phyloP scores from a whole-genome alignment of 805 yeast genomes.

The Kuraishia piskuri region DNA sequence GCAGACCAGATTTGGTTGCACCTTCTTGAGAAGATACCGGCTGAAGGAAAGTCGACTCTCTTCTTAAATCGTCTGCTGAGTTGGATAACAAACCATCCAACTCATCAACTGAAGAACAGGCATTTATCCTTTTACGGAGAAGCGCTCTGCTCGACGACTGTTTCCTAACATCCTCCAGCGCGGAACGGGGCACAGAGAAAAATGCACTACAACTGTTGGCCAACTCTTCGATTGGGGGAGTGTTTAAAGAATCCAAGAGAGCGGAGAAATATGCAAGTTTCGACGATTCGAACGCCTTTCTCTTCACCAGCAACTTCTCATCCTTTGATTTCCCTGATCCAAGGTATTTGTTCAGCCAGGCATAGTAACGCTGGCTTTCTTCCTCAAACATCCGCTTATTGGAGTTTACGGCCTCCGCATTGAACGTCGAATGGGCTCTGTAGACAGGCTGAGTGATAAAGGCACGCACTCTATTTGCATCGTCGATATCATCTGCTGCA shows the following conservation, averaged over 20 bases:
- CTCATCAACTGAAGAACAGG: not conserved
- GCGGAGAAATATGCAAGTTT: constrained; percentile 21
- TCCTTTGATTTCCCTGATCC: constrained; percentile 24
- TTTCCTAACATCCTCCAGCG: not conserved
- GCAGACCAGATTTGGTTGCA: constrained; percentile 31
- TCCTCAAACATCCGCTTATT: constrained; percentile 23
- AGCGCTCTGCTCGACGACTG: not conserved
- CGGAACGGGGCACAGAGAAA: not conserved
- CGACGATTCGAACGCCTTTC: constrained; percentile 20
- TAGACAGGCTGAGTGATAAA: constrained; percentile 10
- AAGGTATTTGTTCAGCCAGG: constrained; percentile 24
- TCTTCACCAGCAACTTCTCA: constrained; percentile 22
- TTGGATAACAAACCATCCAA: not conserved
- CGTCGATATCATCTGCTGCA: constrained; percentile 6
- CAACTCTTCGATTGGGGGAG: not conserved
- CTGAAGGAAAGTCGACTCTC: not conserved
- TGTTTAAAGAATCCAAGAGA: constrained; percentile 13
- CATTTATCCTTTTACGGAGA: not conserved
- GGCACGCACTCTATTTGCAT: constrained; percentile 5
- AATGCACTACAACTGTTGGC: not conserved
- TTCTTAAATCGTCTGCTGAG: no score
- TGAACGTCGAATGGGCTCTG: constrained; percentile 9
- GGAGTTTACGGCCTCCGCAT: constrained; percentile 8
- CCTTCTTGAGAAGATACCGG: not conserved
- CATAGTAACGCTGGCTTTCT: constrained; percentile 26